These are phyloP conservation scores for Xanthoconium purpureum DNA, from an alignment of 768 basidiomycete species.

Conservation along the genomic window DNA sequence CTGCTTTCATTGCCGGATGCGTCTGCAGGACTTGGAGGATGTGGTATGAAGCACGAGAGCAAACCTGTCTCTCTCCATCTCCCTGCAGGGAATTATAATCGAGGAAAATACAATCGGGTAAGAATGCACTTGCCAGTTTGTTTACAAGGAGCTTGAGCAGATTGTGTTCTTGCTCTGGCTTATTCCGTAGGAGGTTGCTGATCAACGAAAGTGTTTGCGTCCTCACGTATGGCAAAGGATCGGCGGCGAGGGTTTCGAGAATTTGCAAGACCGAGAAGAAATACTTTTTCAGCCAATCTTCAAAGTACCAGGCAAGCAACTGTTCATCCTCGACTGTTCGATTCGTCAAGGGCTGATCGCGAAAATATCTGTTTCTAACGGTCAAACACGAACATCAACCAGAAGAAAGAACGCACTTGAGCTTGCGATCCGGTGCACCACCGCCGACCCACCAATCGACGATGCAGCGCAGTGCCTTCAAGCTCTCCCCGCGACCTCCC, in stretches of 20 bases:
- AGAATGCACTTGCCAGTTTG: slow-evolving; percentile 65
- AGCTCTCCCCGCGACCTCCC: slow-evolving; percentile 87
- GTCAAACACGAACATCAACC: background rate
- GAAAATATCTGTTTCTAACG: slow-evolving; percentile 67
- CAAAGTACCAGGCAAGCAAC: slow-evolving; percentile 84
- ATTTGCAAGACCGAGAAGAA: slow-evolving; percentile 90
- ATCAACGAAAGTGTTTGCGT: slow-evolving; percentile 79
- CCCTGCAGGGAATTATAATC: slow-evolving; percentile 47
- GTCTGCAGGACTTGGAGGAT: slow-evolving; percentile 84
- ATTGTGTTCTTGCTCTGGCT: slow-evolving; percentile 98
- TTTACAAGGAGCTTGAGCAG: slow-evolving; percentile 88
- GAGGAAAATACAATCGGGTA: background rate
- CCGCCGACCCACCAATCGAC: slow-evolving; percentile 98
- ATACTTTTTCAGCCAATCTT: slow-evolving; percentile 97
- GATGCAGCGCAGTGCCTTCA: slow-evolving; percentile 87
- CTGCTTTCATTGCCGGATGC: slow-evolving; percentile 90
- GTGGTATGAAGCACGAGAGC: slow-evolving; percentile 87
- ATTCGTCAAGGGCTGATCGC: slow-evolving; percentile 77
- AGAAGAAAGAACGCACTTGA: slow-evolving; percentile 55
- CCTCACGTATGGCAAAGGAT: slow-evolving; percentile 84
- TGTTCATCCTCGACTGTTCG: slow-evolving; percentile 65
- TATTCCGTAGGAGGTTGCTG: slow-evolving; percentile 76
- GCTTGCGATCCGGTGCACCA: slow-evolving; percentile 82
- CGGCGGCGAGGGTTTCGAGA: slow-evolving; percentile 81
- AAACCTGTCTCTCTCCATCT: slow-evolving; percentile 82